phyloP scores from a whole-genome alignment of 2,329 filamentous ascomycete genomes.

The Aspergillus fischeri region DNA sequence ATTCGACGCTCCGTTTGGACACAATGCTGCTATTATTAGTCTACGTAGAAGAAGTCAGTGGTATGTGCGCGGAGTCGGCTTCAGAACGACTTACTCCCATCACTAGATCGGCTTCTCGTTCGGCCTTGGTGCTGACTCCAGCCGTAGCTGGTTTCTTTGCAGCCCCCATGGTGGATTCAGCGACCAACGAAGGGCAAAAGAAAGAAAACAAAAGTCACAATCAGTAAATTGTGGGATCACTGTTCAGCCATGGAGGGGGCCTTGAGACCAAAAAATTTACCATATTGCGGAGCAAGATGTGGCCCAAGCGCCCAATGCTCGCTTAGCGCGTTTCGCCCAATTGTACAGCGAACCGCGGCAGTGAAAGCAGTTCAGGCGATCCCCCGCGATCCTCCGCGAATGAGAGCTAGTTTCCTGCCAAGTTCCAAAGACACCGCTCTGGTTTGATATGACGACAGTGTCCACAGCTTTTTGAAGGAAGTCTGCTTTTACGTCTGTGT shows the following conservation, averaged over 20 bases:
- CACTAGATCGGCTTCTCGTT: slow-evolving; percentile 49
- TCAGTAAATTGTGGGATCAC: not conserved
- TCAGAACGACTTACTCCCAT: slow-evolving; percentile 45
- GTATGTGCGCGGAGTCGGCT: not conserved
- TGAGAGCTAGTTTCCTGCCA: not conserved
- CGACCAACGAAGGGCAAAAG: slow-evolving; percentile 2
- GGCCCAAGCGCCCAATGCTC: slow-evolving; percentile 34
- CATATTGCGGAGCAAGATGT: slow-evolving; percentile 33
- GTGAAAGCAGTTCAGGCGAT: slow-evolving; percentile 15
- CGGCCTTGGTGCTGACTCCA: slow-evolving; percentile 23
- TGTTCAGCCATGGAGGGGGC: not conserved
- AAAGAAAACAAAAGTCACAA: not conserved
- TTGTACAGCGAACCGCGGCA: slow-evolving; percentile 13
- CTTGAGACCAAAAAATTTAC: slow-evolving; percentile 11
- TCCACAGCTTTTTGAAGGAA: not conserved
- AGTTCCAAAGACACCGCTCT: not conserved
- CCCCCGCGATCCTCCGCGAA: slow-evolving; percentile 16
- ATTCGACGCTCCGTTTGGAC: slow-evolving; percentile 89
- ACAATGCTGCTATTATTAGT: slow-evolving; percentile 91
- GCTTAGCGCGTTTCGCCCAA: slow-evolving; percentile 26
- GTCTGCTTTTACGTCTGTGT: not conserved
- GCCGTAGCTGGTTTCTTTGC: slow-evolving; percentile 17
- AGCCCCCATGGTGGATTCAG: slow-evolving; percentile 10
- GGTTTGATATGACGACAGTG: not conserved
- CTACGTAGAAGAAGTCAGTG: slow-evolving; percentile 34